These are phyloP conservation scores for Chytriomyces hyalinus DNA, from an alignment of 192 early-diverging fungal species.

Conservation along the genomic window DNA sequence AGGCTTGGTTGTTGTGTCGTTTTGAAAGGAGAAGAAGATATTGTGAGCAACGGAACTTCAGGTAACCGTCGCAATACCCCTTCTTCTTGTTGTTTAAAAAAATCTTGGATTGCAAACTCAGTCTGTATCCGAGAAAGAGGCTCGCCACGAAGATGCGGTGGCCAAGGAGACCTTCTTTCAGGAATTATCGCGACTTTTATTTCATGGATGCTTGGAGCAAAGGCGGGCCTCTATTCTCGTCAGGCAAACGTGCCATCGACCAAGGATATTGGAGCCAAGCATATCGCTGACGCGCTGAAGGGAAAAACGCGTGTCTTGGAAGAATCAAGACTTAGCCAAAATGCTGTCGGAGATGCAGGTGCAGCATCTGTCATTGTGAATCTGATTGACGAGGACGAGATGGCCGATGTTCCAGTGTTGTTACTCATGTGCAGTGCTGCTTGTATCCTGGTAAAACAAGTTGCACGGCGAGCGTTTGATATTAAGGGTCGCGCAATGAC, in stretches of 20 bases:
- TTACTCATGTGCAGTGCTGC: conserved; percentile 75
- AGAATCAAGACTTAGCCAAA: conserved; percentile 27
- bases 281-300: conserved; percentile 37
- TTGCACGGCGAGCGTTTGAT: conserved; percentile 62
- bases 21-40: conserved; percentile 76
- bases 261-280: conserved; percentile 56
- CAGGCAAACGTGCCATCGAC: conserved; percentile 22
- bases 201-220: conserved; percentile 77
- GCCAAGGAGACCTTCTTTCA: conserved; percentile 93
- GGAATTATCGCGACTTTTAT: conserved; percentile 85
- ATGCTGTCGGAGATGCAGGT: background rate
- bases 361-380: background rate
- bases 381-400: too few species aligned
- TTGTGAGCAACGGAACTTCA: conserved; percentile 74
- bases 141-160: conserved; percentile 82
- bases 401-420: conserved; percentile 24
- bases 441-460: conserved; percentile 58
- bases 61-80: background rate
- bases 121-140: conserved; percentile 3
- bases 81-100: too few species aligned
- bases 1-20: conserved; percentile 80
- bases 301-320: conserved; percentile 36
- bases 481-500: conserved; percentile 66
- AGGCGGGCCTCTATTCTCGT: conserved; percentile 36
- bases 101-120: too few species aligned